Evolutionary conservation across 1,284 basidiomycete genomes (phyloP).

Genomic region (Dichomitus squalens): DNA sequence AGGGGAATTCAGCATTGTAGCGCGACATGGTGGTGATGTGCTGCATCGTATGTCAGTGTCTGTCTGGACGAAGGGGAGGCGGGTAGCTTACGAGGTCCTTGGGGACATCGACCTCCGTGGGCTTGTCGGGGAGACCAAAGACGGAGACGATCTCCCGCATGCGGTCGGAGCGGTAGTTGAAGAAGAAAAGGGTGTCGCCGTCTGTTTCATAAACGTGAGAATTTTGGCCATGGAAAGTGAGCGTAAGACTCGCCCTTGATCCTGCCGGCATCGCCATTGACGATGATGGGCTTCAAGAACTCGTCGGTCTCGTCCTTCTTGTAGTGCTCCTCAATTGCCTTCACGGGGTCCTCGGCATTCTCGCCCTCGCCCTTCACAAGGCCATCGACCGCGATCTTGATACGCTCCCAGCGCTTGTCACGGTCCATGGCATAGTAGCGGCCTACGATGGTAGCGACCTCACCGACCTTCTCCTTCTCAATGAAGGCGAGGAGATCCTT

Average conservation of each 20-base stretch:
- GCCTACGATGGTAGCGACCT: slow-evolving; percentile 81
- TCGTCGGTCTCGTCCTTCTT: slow-evolving; percentile 86
- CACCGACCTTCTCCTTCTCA: slow-evolving; percentile 72
- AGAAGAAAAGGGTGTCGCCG: slow-evolving; percentile 85
- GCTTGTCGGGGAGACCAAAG: slow-evolving; percentile 80
- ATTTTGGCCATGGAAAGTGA: not conserved
- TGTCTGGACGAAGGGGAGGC: not conserved
- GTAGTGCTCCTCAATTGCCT: slow-evolving; percentile 74
- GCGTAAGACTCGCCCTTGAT: slow-evolving; percentile 66
- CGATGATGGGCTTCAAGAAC: slow-evolving; percentile 91
- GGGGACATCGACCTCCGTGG: slow-evolving; percentile 83
- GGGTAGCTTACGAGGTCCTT: slow-evolving; percentile 64
- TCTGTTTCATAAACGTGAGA: slow-evolving; percentile 35
- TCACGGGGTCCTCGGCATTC: slow-evolving; percentile 60
- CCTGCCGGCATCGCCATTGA: slow-evolving; percentile 75
- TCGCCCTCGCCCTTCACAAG: slow-evolving; percentile 79
- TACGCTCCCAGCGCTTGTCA: slow-evolving; percentile 92
- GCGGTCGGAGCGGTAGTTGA: slow-evolving; percentile 94
- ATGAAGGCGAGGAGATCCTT: slow-evolving; percentile 79
- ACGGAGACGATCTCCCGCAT: slow-evolving; percentile 88
- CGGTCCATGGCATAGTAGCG: slow-evolving; percentile 96
- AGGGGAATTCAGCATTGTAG: slow-evolving; percentile 90
- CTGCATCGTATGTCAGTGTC: slow-evolving; percentile 37
- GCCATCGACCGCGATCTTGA: slow-evolving; percentile 86
- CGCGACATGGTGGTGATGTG: slow-evolving; percentile 89